Evolutionary conservation across 2,329 filamentous ascomycete species (phyloP).

Genomic region (Exophiala spinifera): DNA sequence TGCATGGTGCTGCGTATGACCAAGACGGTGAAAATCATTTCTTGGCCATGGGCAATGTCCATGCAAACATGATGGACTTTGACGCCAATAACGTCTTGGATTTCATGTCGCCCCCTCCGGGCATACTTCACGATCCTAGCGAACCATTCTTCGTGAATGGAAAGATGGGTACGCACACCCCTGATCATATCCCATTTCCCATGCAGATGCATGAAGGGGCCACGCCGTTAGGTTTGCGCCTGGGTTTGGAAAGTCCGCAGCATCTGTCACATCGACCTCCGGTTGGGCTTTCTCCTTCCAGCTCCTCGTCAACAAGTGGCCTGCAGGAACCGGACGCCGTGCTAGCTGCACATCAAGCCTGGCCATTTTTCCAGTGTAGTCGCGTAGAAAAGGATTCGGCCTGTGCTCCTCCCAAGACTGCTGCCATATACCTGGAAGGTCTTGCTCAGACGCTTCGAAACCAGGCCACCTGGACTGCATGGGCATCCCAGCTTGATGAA

Average conservation of each 20-base stretch:
- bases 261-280: conserved; percentile 18
- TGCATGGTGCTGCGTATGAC: conserved; percentile 26
- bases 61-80: conserved; percentile 26
- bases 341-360: conserved; percentile 50
- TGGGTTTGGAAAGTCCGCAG: conserved; percentile 23
- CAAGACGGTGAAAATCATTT: conserved; percentile 28
- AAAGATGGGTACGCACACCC: conserved; percentile 23
- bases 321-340: conserved; percentile 46
- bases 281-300: conserved; percentile 25
- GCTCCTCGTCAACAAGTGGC: conserved; percentile 22
- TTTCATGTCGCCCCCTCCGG: conserved; percentile 26
- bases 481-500: conserved; percentile 50
- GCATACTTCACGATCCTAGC: conserved; percentile 24
- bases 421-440: conserved; percentile 50
- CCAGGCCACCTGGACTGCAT: conserved; percentile 51
- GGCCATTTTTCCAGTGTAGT: conserved; percentile 53
- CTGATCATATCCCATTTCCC: conserved; percentile 22
- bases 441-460: conserved; percentile 51
- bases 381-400: conserved; percentile 46
- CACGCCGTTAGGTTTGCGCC: conserved; percentile 16
- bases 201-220: conserved; percentile 22
- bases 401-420: conserved; percentile 50
- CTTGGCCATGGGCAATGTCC: conserved; percentile 25
- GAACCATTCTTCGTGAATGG: conserved; percentile 25
- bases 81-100: conserved; percentile 26